Conservation (phyloP, 805 yeast species). For the Huiozyma naganishii region DNA sequence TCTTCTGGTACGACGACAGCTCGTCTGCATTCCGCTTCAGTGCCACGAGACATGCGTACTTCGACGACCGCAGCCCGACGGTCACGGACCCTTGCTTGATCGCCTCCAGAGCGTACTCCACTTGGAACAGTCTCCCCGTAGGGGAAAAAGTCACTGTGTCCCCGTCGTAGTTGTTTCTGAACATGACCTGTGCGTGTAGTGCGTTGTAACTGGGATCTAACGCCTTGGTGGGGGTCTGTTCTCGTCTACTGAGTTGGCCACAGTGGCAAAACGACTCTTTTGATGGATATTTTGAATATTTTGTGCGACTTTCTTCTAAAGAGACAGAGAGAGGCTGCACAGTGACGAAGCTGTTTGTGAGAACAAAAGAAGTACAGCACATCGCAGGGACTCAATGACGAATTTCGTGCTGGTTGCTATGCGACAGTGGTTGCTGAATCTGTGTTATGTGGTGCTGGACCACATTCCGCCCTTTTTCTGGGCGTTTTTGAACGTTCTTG, state of each 20-base stretch:
- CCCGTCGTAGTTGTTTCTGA: conserved; percentile 97
- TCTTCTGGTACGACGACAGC: conserved; percentile 92
- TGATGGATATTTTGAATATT: not conserved
- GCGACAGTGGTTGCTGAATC: conserved; percentile 13
- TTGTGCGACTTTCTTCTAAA: no score
- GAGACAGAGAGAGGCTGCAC: not conserved
- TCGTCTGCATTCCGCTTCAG: conserved; percentile 95
- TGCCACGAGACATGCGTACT: conserved; percentile 86
- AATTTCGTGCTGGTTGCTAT: not conserved
- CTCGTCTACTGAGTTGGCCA: no score
- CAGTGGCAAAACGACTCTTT: not conserved
- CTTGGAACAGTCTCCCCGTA: conserved; percentile 95
- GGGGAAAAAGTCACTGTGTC: conserved; percentile 98
- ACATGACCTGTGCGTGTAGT: conserved; percentile 32
- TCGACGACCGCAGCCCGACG: conserved; percentile 80
- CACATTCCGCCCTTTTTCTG: conserved; percentile 35
- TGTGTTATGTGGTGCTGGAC: conserved; percentile 24
- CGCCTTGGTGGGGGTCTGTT: not conserved
- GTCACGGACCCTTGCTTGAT: conserved; percentile 98
- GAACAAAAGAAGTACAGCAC: not conserved
- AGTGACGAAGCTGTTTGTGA: not conserved
- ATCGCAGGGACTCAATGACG: not conserved
- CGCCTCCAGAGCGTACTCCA: conserved; percentile 94
- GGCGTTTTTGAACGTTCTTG: conserved; percentile 30
- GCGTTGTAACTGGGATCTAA: not conserved